Percentiles rank a stretch among this genome's conserved stretches.
These are phyloP conservation scores for Tephrocybe sp. DNA, from an alignment of 768 basidiomycete species.

Conservation along the genomic window DNA sequence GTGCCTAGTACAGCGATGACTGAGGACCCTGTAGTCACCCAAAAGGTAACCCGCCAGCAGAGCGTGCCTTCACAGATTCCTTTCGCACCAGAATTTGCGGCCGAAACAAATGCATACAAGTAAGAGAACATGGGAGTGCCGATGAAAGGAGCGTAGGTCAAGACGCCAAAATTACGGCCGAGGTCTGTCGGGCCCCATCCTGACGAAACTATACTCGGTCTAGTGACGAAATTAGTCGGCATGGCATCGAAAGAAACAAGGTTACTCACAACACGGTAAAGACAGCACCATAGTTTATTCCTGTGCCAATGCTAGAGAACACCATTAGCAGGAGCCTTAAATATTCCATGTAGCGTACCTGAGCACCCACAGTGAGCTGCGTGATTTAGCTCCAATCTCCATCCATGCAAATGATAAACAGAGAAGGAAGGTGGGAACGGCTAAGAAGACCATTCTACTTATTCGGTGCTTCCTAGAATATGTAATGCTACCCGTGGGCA, in stretches of 20 bases:
- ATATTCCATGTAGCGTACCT: conserved; percentile 40
- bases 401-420: conserved; percentile 54
- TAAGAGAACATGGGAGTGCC: conserved; percentile 79
- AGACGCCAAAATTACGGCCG: conserved; percentile 73
- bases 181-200: conserved; percentile 71
- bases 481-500: conserved; percentile 31
- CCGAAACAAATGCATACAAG: conserved; percentile 69
- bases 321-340: conserved; percentile 4
- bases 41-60: conserved; percentile 72
- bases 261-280: conserved; percentile 68
- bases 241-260: background rate
- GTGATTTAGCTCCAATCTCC: conserved; percentile 42
- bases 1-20: conserved; percentile 41
- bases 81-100: conserved; percentile 40
- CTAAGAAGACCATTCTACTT: conserved; percentile 62
- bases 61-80: conserved; percentile 50
- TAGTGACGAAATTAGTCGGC: conserved; percentile 21
- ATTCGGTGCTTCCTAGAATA: conserved; percentile 49
- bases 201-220: conserved; percentile 67
- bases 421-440: conserved; percentile 46
- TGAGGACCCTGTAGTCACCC: conserved; percentile 41
- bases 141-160: conserved; percentile 73
- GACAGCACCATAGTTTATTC: conserved; percentile 64
- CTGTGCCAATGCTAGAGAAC: conserved; percentile 53
- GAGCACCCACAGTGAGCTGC: conserved; percentile 61